These are phyloP conservation scores for Grammothele lineata DNA, from an alignment of 768 basidiomycete genomes.

Conservation along the genomic window DNA sequence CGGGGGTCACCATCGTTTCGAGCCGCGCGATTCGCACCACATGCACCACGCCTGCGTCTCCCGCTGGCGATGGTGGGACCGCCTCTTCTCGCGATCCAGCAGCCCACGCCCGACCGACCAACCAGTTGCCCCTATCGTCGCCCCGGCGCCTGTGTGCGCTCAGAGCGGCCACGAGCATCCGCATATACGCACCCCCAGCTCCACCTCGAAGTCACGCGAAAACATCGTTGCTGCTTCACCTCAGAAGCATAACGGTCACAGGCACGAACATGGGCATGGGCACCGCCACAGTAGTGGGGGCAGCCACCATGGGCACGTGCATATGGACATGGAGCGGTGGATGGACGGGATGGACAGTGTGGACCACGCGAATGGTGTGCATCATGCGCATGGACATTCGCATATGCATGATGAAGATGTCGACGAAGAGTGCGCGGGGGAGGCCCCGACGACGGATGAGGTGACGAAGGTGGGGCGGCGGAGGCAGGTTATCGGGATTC, in stretches of 20 bases:
- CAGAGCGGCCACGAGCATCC: too few species aligned
- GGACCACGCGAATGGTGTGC: not conserved
- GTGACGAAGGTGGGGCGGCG: constrained; percentile 31
- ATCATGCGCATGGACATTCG: constrained; percentile 12
- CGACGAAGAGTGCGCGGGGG: constrained; percentile 14
- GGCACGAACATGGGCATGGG: constrained; percentile 2
- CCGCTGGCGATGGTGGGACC: constrained; percentile 13
- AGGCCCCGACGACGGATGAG: constrained; percentile 9
- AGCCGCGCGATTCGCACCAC: constrained; percentile 19
- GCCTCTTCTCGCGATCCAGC: too few species aligned
- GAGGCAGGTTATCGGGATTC: constrained; percentile 69
- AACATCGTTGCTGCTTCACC: too few species aligned
- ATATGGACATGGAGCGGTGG: constrained; percentile 16
- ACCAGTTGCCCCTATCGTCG: too few species aligned
- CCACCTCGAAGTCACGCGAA: too few species aligned
- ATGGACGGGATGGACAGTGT: constrained; percentile 6
- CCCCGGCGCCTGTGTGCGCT: not conserved
- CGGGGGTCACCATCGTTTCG: constrained; percentile 25
- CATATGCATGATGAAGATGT: constrained; percentile 8
- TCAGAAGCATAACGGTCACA: not conserved
- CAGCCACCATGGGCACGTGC: constrained; percentile 17
- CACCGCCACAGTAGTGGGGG: constrained; percentile 3
- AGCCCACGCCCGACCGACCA: too few species aligned
- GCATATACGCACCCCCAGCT: too few species aligned
- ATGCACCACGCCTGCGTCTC: constrained; percentile 15